Conservation (phyloP, 2,329 filamentous ascomycete species). For the Colletotrichum limetticola region DNA sequence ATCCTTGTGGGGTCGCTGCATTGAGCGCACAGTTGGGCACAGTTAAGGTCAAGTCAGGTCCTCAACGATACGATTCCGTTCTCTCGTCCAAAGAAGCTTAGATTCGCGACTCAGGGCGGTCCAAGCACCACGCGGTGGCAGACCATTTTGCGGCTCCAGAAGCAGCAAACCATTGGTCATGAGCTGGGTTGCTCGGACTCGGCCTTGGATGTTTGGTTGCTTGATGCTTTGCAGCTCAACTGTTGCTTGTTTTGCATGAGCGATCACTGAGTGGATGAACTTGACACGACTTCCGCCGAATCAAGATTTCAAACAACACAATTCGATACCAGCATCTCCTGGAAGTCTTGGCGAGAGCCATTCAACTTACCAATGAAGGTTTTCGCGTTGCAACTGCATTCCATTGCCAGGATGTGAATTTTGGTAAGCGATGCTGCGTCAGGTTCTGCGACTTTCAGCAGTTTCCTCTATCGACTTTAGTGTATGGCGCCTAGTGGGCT, state of each 20-base stretch:
- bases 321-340: slow-evolving; percentile 8
- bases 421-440: slow-evolving; percentile 8
- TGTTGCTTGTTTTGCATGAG: slow-evolving; percentile 26
- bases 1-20: slow-evolving; percentile 27
- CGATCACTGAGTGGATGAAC: slow-evolving; percentile 30
- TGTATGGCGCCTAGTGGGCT: not conserved
- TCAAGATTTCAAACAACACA: slow-evolving; percentile 26
- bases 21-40: slow-evolving; percentile 27
- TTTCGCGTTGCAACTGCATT: not conserved
- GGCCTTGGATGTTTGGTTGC: slow-evolving; percentile 1
- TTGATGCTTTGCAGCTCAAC: slow-evolving; percentile 15
- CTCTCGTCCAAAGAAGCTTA: slow-evolving; percentile 26
- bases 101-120: slow-evolving; percentile 17
- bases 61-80: slow-evolving; percentile 14
- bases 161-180: slow-evolving; percentile 22
- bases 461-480: slow-evolving; percentile 2
- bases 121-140: slow-evolving; percentile 16
- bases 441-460: not conserved
- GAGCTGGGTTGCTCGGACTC: slow-evolving; percentile 15
- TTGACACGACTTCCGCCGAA: slow-evolving; percentile 32
- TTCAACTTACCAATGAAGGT: not conserved
- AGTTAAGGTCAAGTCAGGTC: slow-evolving; percentile 12
- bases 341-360: slow-evolving; percentile 11
- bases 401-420: not conserved
- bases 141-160: slow-evolving; percentile 7